phyloP scores from a whole-genome alignment of 768 basidiomycete species.

The Phallus indusiatus region DNA sequence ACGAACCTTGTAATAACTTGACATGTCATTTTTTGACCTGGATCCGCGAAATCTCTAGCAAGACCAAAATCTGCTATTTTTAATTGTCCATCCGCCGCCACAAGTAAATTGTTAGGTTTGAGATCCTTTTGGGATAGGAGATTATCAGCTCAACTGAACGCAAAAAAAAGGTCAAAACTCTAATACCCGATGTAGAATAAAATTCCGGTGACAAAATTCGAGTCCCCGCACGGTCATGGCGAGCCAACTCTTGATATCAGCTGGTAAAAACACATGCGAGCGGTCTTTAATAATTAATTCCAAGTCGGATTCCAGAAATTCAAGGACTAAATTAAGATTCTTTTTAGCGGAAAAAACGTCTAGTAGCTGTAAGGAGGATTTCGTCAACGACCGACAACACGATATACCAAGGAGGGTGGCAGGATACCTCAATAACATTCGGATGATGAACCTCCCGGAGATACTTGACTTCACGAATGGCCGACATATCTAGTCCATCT shows the following conservation, averaged over 20 bases:
- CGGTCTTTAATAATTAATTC: constrained; percentile 96
- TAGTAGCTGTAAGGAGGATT: constrained; percentile 49
- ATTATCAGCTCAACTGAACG: background rate
- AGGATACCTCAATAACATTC: constrained; percentile 82
- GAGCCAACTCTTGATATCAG: constrained; percentile 98
- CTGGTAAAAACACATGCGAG: constrained; percentile 82
- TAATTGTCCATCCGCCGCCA: constrained; percentile 81
- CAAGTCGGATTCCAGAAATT: constrained; percentile 92
- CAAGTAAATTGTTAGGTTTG: constrained; percentile 97
- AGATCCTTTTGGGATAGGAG: constrained; percentile 76
- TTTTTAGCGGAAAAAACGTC: constrained; percentile 96
- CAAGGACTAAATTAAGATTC: constrained; percentile 94
- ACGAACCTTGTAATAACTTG: constrained; percentile 93
- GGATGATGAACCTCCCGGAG: constrained; percentile 88
- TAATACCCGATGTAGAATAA: constrained; percentile 75
- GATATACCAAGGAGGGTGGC: background rate
- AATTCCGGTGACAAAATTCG: constrained; percentile 97
- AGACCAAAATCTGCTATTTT: constrained; percentile 99
- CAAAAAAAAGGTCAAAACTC: background rate
- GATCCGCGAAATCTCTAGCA: constrained; percentile 92
- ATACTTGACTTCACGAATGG: constrained; percentile 96
- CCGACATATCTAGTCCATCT: constrained; percentile 98
- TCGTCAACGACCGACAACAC: background rate
- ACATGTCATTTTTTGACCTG: constrained; percentile 93
- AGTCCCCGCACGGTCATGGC: constrained; percentile 95